Conservation (phyloP, 78 protist species). For the Tieghemostelium lacteum region DNA sequence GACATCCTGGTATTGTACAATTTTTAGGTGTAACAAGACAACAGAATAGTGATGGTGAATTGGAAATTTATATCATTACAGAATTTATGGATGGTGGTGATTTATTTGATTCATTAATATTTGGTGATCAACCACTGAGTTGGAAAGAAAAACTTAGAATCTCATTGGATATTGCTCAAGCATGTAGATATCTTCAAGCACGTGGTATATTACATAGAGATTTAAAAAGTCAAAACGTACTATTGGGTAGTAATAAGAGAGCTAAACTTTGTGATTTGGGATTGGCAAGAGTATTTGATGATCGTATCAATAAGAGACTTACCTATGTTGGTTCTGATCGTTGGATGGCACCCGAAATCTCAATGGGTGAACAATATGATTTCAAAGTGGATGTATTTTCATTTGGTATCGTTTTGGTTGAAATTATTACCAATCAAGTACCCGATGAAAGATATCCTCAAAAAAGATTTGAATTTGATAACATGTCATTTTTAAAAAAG, state of each 20-base stretch:
- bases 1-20: slow-evolving; percentile 66
- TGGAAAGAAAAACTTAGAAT: slow-evolving; percentile 69
- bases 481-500: slow-evolving; percentile 25
- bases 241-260: slow-evolving; percentile 79
- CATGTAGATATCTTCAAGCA: slow-evolving; percentile 71
- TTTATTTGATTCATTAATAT: slow-evolving; percentile 74
- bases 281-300: slow-evolving; percentile 70
- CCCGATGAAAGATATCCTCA: slow-evolving; percentile 66
- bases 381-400: slow-evolving; percentile 72
- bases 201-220: slow-evolving; percentile 77
- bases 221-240: slow-evolving; percentile 92
- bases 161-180: slow-evolving; percentile 69
- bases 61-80: slow-evolving; percentile 67
- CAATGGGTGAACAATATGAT: slow-evolving; percentile 49
- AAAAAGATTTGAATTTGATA: slow-evolving; percentile 50
- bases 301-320: slow-evolving; percentile 55
- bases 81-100: slow-evolving; percentile 82
- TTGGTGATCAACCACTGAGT: slow-evolving; percentile 51
- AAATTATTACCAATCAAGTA: slow-evolving; percentile 32
- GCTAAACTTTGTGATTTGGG: slow-evolving; percentile 84
- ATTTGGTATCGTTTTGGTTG: slow-evolving; percentile 79
- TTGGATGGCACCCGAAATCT: slow-evolving; percentile 85
- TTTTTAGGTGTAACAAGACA: slow-evolving; percentile 34
- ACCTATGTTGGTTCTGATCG: slow-evolving; percentile 63
- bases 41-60: slow-evolving; percentile 23